Percentiles rank a stretch among this genome's conserved stretches.
Conservation (phyloP, 371 early-diverging fungal genomes). For the Zychaea mexicana region DNA sequence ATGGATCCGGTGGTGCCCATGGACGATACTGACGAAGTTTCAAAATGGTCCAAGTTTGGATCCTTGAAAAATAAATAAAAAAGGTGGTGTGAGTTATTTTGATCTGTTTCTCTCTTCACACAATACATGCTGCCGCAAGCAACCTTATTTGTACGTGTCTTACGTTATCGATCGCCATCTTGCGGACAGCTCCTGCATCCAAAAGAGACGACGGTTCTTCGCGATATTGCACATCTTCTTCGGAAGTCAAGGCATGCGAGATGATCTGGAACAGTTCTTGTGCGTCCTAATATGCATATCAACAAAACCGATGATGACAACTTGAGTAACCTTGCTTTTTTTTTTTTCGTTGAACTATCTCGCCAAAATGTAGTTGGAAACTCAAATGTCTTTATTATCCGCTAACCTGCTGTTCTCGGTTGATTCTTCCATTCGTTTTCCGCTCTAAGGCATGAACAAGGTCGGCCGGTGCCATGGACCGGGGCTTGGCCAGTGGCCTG, state of each 20-base stretch:
- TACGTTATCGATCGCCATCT: slow-evolving; percentile 27
- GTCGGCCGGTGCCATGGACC: slow-evolving; percentile 42
- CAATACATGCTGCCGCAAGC: neutral
- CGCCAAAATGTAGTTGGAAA: too few species aligned
- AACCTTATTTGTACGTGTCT: neutral
- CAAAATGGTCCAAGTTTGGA: slow-evolving; percentile 39
- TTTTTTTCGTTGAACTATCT: too few species aligned
- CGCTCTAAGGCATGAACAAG: slow-evolving; percentile 41
- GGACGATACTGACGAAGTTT: slow-evolving; percentile 49
- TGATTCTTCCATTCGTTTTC: slow-evolving; percentile 45
- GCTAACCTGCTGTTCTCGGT: slow-evolving; percentile 52
- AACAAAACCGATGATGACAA: too few species aligned
- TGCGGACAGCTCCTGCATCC: slow-evolving; percentile 35
- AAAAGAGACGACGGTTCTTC: slow-evolving; percentile 41
- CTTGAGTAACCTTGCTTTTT: too few species aligned
- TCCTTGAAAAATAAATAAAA: slow-evolving; percentile 4
- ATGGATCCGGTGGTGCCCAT: slow-evolving; percentile 52
- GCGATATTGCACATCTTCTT: slow-evolving; percentile 58
- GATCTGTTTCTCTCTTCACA: neutral
- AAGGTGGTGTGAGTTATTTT: slow-evolving; percentile 3
- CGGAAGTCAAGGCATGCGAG: slow-evolving; percentile 75
- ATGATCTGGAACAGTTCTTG: slow-evolving; percentile 93
- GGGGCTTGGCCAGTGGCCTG: slow-evolving; percentile 41
- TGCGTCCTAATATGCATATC: slow-evolving; percentile 84
- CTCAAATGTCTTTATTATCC: too few species aligned